These are phyloP conservation scores for Torrubiella hemipterigena DNA, from an alignment of 2,329 filamentous ascomycete species.

Conservation along the genomic window DNA sequence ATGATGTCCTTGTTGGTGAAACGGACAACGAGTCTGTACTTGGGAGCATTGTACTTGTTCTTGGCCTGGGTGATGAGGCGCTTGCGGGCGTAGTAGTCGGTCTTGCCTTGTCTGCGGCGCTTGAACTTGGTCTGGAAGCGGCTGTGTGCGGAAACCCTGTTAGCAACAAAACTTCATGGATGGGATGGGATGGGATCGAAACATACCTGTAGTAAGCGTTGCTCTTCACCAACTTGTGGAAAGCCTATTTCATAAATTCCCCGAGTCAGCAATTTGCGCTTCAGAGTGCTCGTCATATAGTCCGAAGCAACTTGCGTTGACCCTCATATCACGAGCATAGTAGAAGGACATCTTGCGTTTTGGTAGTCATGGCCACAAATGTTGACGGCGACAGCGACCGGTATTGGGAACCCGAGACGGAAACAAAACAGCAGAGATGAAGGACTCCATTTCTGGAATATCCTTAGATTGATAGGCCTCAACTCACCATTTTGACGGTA, in stretches of 20 bases:
- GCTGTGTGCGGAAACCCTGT: slow-evolving; percentile 34
- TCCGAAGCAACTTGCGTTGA: slow-evolving; percentile 99
- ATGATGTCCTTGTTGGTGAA: slow-evolving; percentile 99
- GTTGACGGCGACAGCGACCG: no score
- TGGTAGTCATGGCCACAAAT: slow-evolving; percentile 9
- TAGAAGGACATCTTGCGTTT: slow-evolving; percentile 7
- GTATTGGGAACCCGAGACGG: no score
- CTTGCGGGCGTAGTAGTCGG: slow-evolving; percentile 99
- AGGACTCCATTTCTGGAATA: slow-evolving; percentile 6
- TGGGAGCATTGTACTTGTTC: slow-evolving; percentile 99
- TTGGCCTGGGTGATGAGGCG: slow-evolving; percentile 99
- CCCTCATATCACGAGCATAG: slow-evolving; percentile 39
- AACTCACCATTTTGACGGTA: slow-evolving; percentile 61
- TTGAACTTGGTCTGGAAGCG: slow-evolving; percentile 99
- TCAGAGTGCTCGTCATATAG: slow-evolving; percentile 55
- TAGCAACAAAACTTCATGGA: slow-evolving; percentile 9
- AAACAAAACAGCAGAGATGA: no score
- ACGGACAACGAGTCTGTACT: slow-evolving; percentile 98
- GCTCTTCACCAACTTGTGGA: slow-evolving; percentile 95
- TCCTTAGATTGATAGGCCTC: slow-evolving; percentile 22
- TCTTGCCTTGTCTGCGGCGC: slow-evolving; percentile 92
- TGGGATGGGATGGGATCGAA: slow-evolving; percentile 1
- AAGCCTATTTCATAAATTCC: slow-evolving; percentile 53
- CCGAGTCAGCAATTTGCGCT: slow-evolving; percentile 99
- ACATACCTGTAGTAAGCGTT: slow-evolving; percentile 96